Conservation (phyloP, 2,329 filamentous ascomycete genomes). For the Bipolaris sorokiniana region DNA sequence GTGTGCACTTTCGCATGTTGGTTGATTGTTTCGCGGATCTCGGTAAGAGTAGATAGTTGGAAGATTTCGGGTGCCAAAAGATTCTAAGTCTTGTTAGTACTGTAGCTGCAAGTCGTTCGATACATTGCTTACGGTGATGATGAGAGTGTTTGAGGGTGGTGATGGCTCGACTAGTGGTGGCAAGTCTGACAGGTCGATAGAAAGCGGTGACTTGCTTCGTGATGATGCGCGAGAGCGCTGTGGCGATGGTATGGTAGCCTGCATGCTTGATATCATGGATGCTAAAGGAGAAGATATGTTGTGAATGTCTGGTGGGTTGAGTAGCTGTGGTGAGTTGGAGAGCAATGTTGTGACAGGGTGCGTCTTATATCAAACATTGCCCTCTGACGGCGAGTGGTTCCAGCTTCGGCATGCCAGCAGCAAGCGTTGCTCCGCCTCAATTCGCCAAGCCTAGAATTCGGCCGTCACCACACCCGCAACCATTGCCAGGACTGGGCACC, state of each 20-base stretch:
- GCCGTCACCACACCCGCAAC: slow-evolving; percentile 20
- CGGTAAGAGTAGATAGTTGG: slow-evolving; percentile 73
- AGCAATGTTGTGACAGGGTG: slow-evolving; percentile 15
- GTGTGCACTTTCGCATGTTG: slow-evolving; percentile 74
- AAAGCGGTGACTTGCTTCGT: slow-evolving; percentile 59
- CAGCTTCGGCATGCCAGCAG: slow-evolving; percentile 32
- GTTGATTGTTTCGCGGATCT: slow-evolving; percentile 73
- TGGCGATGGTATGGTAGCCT: slow-evolving; percentile 39
- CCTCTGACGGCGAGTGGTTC: slow-evolving; percentile 22
- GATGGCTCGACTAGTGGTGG: slow-evolving; percentile 74
- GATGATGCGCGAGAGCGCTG: slow-evolving; percentile 46
- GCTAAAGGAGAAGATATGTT: slow-evolving; percentile 15
- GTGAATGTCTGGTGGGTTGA: slow-evolving; percentile 10
- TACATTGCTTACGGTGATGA: slow-evolving; percentile 66
- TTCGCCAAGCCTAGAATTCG: slow-evolving; percentile 24
- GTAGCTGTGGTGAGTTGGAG: slow-evolving; percentile 23
- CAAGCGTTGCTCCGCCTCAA: slow-evolving; percentile 24
- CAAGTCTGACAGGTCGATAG: slow-evolving; percentile 75
- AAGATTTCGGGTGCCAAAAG: slow-evolving; percentile 76
- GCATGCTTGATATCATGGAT: slow-evolving; percentile 38
- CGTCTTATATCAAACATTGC: slow-evolving; percentile 37
- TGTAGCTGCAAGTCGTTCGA: background rate
- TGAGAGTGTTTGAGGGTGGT: slow-evolving; percentile 79
- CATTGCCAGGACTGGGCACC: slow-evolving; percentile 24
- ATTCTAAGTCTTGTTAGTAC: slow-evolving; percentile 56